These are phyloP conservation scores for Dothideomycetes sp. DNA, from an alignment of 2,329 filamentous ascomycete species.

Conservation along the genomic window DNA sequence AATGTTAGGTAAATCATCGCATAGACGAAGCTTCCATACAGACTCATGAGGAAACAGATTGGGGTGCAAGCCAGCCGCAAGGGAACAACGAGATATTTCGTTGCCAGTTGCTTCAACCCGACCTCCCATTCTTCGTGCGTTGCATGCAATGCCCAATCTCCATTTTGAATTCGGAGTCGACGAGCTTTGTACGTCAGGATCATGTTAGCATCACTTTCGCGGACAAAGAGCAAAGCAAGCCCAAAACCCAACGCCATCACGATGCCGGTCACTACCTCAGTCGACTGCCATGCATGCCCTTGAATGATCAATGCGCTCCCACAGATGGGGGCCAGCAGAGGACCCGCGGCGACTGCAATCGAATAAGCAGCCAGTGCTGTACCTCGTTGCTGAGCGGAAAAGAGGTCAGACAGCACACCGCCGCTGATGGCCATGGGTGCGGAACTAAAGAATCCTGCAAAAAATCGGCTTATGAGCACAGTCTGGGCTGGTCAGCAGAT, in stretches of 20 bases:
- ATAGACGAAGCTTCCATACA: background rate
- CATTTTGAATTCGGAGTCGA: background rate
- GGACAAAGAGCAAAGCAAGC: background rate
- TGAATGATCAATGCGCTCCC: background rate
- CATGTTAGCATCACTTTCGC: background rate
- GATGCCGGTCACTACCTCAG: background rate
- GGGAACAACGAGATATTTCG: background rate
- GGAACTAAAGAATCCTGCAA: constrained; percentile 18
- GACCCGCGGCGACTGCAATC: background rate
- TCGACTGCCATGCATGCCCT: background rate
- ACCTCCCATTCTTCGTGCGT: background rate
- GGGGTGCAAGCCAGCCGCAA: background rate
- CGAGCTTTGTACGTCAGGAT: background rate
- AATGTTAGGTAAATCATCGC: background rate
- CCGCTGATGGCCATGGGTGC: background rate
- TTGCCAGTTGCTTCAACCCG: background rate
- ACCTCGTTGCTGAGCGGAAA: background rate
- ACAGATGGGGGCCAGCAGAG: background rate
- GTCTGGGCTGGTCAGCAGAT: background rate
- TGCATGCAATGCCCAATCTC: background rate
- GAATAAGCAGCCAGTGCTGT: background rate
- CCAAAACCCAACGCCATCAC: background rate
- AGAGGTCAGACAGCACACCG: background rate
- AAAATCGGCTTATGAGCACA: constrained; percentile 26
- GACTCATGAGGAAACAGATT: background rate